Evolutionary conservation across 768 basidiomycete species (phyloP).

Genomic region (Leccinum boreale): DNA sequence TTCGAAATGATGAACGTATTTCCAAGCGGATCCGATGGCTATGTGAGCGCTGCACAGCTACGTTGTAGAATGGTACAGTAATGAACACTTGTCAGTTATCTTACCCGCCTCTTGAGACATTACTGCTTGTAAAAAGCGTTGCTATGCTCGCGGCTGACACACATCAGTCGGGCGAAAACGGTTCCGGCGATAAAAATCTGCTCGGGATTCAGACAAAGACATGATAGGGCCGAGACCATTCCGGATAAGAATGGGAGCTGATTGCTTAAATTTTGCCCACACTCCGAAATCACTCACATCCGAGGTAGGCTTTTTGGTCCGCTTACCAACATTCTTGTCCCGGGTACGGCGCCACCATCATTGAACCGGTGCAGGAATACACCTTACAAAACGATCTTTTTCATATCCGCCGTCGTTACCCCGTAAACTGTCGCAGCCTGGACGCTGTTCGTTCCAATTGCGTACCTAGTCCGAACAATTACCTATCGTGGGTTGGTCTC

Average conservation of each 20-base stretch:
- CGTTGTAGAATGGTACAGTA: background rate
- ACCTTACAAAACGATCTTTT: constrained; percentile 1
- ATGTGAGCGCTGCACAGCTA: background rate
- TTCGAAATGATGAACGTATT: background rate
- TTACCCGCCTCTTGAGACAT: background rate
- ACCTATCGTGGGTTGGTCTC: constrained; percentile 3
- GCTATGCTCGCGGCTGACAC: background rate
- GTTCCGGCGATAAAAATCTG: background rate
- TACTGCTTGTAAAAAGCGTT: background rate
- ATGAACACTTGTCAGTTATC: background rate
- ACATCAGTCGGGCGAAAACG: background rate
- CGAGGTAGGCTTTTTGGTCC: background rate
- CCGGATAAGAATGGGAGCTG: constrained; percentile 5
- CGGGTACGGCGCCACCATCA: constrained; percentile 7
- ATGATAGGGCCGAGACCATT: background rate
- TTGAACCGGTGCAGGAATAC: constrained; percentile 11
- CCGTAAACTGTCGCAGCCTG: background rate
- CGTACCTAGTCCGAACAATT: background rate
- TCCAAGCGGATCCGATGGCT: background rate
- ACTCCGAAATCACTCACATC: constrained; percentile 3
- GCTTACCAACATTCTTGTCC: background rate
- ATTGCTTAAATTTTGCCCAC: background rate
- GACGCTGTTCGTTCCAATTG: background rate
- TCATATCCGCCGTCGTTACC: constrained; percentile 1
- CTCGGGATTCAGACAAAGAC: constrained; percentile 1